A percentile compares a stretch with the other conserved stretches of the same genome.
Evolutionary conservation across 495 filamentous ascomycete species (phyloP).

Genomic region (Penicillium atrosanguineum): DNA sequence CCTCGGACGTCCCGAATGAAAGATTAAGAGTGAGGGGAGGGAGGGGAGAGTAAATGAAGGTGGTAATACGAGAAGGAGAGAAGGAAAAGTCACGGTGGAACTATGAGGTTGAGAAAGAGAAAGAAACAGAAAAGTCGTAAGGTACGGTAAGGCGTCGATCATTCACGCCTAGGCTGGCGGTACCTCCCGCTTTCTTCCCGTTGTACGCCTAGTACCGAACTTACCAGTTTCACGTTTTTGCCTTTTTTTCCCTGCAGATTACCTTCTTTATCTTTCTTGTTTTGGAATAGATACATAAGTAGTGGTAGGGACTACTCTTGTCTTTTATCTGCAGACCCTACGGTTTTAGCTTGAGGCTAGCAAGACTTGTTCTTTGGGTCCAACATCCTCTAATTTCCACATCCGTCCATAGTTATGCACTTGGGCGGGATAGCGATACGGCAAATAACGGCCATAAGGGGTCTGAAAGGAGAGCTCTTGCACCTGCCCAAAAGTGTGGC

Average conservation of each 20-base stretch:
- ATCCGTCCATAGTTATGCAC: not conserved
- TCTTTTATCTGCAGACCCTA: not conserved
- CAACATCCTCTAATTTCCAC: not conserved
- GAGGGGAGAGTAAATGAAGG: slow-evolving; percentile 5
- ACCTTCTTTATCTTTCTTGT: not conserved
- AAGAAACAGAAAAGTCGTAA: slow-evolving; percentile 17
- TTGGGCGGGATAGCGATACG: slow-evolving; percentile 1
- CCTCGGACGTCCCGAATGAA: slow-evolving; percentile 15
- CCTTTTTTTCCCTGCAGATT: not conserved
- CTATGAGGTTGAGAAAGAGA: slow-evolving; percentile 9
- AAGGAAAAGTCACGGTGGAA: slow-evolving; percentile 22
- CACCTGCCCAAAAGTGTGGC: not conserved
- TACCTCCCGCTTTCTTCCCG: slow-evolving; percentile 10
- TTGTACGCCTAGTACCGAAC: not conserved
- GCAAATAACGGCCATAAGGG: not conserved
- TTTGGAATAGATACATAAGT: not conserved
- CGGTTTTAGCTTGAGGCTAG: not conserved
- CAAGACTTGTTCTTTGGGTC: not conserved
- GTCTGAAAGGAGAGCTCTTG: not conserved
- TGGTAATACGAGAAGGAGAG: slow-evolving; percentile 21
- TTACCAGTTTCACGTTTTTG: not conserved
- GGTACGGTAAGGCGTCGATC: slow-evolving; percentile 27
- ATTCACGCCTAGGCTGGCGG: slow-evolving; percentile 20
- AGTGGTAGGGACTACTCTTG: not conserved
- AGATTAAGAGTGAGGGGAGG: slow-evolving; percentile 12